These are phyloP conservation scores for Termitomyces sp. DNA, from an alignment of 768 basidiomycete species.

Conservation along the genomic window DNA sequence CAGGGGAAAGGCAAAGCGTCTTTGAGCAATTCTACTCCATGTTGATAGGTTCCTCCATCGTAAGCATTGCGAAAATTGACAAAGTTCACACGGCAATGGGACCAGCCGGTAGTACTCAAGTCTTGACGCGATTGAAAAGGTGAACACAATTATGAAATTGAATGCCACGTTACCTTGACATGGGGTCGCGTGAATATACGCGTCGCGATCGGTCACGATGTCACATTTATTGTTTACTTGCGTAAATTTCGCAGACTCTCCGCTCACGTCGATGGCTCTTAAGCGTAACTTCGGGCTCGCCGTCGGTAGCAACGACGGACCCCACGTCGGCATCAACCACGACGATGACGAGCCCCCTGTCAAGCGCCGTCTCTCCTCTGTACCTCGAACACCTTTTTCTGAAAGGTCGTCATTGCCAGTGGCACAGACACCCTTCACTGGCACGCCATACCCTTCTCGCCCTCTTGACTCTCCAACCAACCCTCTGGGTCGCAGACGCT, in stretches of 20 bases:
- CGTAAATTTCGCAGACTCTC: not conserved
- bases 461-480: constrained; percentile 70
- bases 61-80: not conserved
- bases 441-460: constrained; percentile 38
- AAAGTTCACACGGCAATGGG: not conserved
- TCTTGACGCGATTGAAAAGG: no score
- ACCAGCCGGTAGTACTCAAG: no score
- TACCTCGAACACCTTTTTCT: constrained; percentile 20
- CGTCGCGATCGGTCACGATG: constrained; percentile 17
- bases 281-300: constrained; percentile 15
- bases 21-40: not conserved
- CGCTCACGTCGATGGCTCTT: constrained; percentile 8
- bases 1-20: no score
- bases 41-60: not conserved
- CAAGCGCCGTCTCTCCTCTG: constrained; percentile 13
- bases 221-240: constrained; percentile 10
- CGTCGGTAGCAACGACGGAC: not conserved
- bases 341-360: constrained; percentile 9
- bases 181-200: not conserved
- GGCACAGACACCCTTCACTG: constrained; percentile 17
- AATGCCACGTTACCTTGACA: not conserved
- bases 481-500: constrained; percentile 57
- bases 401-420: constrained; percentile 19
- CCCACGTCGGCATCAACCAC: not conserved
- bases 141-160: no score